Evolutionary conservation across 345 rosid genomes (phyloP).

Genomic region (Mercurialis annua): DNA sequence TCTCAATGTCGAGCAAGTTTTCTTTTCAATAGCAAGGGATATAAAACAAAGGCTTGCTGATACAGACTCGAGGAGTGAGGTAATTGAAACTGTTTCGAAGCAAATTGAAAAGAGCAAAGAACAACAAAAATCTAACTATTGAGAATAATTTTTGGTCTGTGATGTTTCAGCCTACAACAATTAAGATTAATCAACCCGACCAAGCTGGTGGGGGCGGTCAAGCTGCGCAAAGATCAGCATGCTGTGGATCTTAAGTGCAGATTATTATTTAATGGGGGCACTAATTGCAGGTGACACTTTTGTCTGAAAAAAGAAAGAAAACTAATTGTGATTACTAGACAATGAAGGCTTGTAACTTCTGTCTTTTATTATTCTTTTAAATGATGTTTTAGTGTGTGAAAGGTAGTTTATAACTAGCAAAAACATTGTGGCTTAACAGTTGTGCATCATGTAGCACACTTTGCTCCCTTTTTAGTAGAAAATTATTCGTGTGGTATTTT

Average conservation of each 20-base stretch:
- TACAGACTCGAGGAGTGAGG: slow-evolving; percentile 77
- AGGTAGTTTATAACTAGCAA: slow-evolving; percentile 12
- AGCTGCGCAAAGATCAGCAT: slow-evolving; percentile 69
- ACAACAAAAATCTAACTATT: neutral
- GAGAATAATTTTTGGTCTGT: neutral
- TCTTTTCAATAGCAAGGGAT: slow-evolving; percentile 91
- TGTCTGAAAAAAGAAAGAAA: slow-evolving; percentile 1
- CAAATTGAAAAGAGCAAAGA: neutral
- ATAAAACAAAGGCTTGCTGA: slow-evolving; percentile 91
- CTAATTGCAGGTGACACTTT: slow-evolving; percentile 8
- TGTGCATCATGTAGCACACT: slow-evolving; percentile 5
- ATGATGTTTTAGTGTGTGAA: slow-evolving; percentile 37
- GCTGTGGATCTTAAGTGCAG: slow-evolving; percentile 57
- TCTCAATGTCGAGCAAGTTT: slow-evolving; percentile 88
- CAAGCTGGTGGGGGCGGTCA: slow-evolving; percentile 57
- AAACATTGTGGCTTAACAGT: slow-evolving; percentile 5
- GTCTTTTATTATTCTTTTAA: slow-evolving; percentile 32
- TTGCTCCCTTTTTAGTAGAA: too few relatives aligned
- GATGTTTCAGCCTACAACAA: slow-evolving; percentile 66
- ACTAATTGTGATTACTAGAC: slow-evolving; percentile 21
- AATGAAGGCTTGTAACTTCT: slow-evolving; percentile 24
- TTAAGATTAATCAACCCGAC: slow-evolving; percentile 68
- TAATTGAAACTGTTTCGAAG: slow-evolving; percentile 17
- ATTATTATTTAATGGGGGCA: slow-evolving; percentile 1
- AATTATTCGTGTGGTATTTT: too few relatives aligned